Base-by-base conservation (phyloP, 2,329 filamentous ascomycete species). In the Colletotrichum somersetense region DNA sequence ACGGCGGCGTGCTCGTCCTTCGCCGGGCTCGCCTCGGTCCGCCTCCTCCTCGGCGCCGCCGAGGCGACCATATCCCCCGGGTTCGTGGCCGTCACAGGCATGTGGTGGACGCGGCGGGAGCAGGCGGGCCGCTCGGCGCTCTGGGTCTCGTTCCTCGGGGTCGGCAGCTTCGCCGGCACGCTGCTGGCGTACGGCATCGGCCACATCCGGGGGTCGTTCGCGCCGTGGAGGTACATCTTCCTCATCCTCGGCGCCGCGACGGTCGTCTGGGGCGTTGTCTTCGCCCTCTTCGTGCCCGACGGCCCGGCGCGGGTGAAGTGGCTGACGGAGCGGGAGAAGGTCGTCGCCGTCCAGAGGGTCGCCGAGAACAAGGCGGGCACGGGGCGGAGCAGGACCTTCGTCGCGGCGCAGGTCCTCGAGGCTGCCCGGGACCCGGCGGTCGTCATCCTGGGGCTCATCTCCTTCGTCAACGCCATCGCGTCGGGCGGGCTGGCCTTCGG, bases 81-180 rank as follows among this genome's bases (percentile, higher is more conserved):
- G 1, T 83, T 83, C 62, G 81, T 83, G 50, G 75, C 82, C 5
- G 75, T 83, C 1, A 80, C 81, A 64, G 80, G 78, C 3, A 78
- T 83, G 50, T 83, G 82, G 82, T 83, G 82, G 65, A 82, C 81
- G 1, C 78, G 80, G 11, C 75, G 77, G 3, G 81, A 83, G 50
- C 81, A 83, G 62, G 80, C 80, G 2, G 76, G 79, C 38, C 78
- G 81, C 1, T 80, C 81, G 5, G 80, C 80, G 53, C 77, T 78
- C 66, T 83, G 81, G 77, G 81, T 81, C 61, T 82, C 81, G 7
- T 82, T 79, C 53, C 81, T 81, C 26, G 82, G 82, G 1, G 78
- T 81, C 3, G 81, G 80, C 0, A 79, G 78, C 5, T 77, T 83
- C 2, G 73, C 81, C 11, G 78, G 78, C 1, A 79, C 80, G 1